Base-by-base conservation (phyloP, 2,329 filamentous ascomycete species). In the Clarireedia hainanense region DNA sequence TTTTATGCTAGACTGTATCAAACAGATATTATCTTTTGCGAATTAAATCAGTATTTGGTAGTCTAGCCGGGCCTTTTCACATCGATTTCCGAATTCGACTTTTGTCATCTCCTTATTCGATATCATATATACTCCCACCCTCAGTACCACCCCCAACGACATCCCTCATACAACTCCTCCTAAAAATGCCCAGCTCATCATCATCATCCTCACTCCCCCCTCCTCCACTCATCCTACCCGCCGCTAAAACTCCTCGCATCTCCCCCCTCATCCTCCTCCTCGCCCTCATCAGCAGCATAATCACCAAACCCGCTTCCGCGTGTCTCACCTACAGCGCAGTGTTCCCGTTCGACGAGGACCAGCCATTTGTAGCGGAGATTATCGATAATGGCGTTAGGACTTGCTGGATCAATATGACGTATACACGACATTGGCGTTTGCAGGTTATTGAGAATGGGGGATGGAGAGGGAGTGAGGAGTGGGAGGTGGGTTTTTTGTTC, bases 281-380 rank as follows among this genome's bases (percentile, higher is more conserved):
- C 40, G 4, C 47, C 10, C 6, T 45, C 55, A 24, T 45, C 47
- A 7, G 27, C 47, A 7, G 27, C 27, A 30, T 30, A 30, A 30
- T 30, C 7, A 7, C 0, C 15, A 34, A 30, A 10, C 5, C n/a
- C 2, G 46, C 39, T 2, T 30, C 50, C 5, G 45, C 52, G 24
- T 63, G 61, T 23, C 60, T 63, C 51, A 36, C 54, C 23, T 63
- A 61, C 54, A 40, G 23, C n/a, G 60, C 46, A 36, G 42, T 23
- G 24, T 50, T 57, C 45, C 61, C 61, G 12, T 55, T 57, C 45
- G 48, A 50, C 20, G 36, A 53, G 12, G 48, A 47, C 14, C 34
- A 56, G 14, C 61, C 60, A 14, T 63, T 59, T 43, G 26, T 57
- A 27, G 61, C 58, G 0, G 30, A 24, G 2, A 61, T 63, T 1